Conservation (phyloP, 345 rosid species). For the Eucalyptus viminalis region DNA sequence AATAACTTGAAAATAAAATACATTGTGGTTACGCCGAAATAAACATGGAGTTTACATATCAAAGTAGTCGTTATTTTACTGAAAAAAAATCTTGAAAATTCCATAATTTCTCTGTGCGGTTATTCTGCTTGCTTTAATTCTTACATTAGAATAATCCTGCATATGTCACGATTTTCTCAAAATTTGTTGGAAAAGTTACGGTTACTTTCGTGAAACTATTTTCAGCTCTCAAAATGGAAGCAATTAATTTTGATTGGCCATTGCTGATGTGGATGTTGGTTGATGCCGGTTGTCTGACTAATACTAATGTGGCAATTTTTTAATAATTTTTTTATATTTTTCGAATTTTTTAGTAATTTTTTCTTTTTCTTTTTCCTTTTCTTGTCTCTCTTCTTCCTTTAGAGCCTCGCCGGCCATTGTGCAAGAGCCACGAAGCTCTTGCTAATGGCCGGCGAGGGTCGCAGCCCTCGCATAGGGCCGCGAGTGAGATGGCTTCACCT, state of each 20-base stretch:
- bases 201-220: neutral
- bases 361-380: too few relatives aligned
- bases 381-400: too few relatives aligned
- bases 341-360: too few relatives aligned
- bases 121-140: neutral
- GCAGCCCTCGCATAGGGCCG: accelerated
- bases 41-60: neutral
- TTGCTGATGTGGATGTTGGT: accelerated
- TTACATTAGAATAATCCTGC: neutral
- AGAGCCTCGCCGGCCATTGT: too few relatives aligned
- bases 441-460: accelerated
- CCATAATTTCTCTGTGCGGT: neutral
- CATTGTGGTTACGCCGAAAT: neutral
- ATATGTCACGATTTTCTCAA: neutral
- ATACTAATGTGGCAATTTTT: too few relatives aligned
- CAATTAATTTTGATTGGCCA: too few relatives aligned
- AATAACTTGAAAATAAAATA: neutral
- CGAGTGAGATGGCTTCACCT: accelerated
- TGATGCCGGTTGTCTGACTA: too few relatives aligned
- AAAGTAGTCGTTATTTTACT: neutral
- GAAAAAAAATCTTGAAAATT: neutral
- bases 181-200: neutral
- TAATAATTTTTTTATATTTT: too few relatives aligned
- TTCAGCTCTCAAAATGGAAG: neutral
- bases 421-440: too few relatives aligned